A percentile compares a stretch with the other conserved stretches of the same genome.
phyloP scores from a whole-genome alignment of 768 basidiomycete species.

The Leccinum disarticulatum region DNA sequence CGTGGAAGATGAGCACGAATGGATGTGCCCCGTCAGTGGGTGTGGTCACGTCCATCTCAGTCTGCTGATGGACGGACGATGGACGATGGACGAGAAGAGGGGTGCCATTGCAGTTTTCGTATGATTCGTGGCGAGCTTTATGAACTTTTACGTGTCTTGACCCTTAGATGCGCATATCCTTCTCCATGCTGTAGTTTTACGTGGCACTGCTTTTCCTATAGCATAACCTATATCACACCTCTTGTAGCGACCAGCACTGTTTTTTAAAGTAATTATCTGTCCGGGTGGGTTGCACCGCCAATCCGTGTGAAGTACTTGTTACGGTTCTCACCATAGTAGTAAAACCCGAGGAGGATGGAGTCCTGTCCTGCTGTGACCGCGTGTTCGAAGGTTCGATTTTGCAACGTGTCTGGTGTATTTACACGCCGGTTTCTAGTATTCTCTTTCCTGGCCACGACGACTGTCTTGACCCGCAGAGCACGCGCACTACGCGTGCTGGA shows the following conservation, averaged over 20 bases:
- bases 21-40: conserved; percentile 62
- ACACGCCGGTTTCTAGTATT: conserved; percentile 10
- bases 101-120: conserved; percentile 42
- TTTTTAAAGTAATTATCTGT: not conserved
- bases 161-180: conserved; percentile 6
- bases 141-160: conserved; percentile 18
- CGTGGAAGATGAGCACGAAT: conserved; percentile 53
- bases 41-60: conserved; percentile 58
- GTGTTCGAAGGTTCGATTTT: conserved; percentile 22
- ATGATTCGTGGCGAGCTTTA: conserved; percentile 23
- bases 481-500: conserved; percentile 27
- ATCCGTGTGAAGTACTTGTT: not conserved
- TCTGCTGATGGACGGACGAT: conserved; percentile 55
- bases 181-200: conserved; percentile 2
- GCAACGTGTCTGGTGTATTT: conserved; percentile 23
- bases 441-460: conserved; percentile 6
- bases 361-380: conserved; percentile 6
- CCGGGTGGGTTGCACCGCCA: not conserved
- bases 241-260: conserved; percentile 13
- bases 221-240: conserved; percentile 17
- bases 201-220: conserved; percentile 2
- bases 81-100: conserved; percentile 54
- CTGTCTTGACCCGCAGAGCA: conserved; percentile 18
- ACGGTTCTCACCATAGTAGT: conserved; percentile 5
- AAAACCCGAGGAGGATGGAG: conserved; percentile 2